Conservation (phyloP, 2,329 filamentous ascomycete genomes). For the Dryadomyces sulphureus region DNA sequence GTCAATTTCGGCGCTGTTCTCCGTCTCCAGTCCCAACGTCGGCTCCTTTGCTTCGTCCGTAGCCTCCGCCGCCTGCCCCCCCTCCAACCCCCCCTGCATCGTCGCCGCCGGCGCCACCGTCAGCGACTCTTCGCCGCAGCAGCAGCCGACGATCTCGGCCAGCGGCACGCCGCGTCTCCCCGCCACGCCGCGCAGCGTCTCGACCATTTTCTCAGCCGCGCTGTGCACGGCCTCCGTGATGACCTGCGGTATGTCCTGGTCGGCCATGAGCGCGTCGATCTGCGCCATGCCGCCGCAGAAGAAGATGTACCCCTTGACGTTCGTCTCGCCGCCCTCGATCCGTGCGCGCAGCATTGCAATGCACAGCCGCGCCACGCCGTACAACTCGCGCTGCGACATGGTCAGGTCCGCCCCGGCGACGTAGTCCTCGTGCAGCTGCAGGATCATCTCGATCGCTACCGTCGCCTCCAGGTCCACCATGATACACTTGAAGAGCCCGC, state of each 20-base stretch:
- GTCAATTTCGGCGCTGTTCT: constrained; percentile 4
- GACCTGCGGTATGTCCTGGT: constrained; percentile 1
- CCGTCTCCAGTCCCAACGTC: background rate
- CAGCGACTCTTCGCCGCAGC: background rate
- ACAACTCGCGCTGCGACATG: constrained; percentile 10
- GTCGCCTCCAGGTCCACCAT: constrained; percentile 9
- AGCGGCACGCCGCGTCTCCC: background rate
- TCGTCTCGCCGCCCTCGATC: constrained; percentile 12
- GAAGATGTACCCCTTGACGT: constrained; percentile 10
- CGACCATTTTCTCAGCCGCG: background rate
- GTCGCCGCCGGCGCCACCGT: background rate
- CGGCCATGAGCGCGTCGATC: constrained; percentile 9
- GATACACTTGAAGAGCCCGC: constrained; percentile 11
- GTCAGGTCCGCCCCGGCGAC: constrained; percentile 7
- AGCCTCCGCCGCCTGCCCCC: no score
- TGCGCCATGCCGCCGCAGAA: constrained; percentile 9
- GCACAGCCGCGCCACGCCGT: constrained; percentile 4
- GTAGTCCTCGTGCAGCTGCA: constrained; percentile 11
- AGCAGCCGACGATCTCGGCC: constrained; percentile 1
- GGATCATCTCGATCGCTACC: constrained; percentile 8
- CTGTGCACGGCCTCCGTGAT: constrained; percentile 3
- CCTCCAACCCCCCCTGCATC: constrained; percentile 1
- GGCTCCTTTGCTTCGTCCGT: background rate
- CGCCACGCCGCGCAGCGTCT: constrained; percentile 1
- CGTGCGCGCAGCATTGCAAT: constrained; percentile 5